Evolutionary conservation across 2,329 filamentous ascomycete species (phyloP).

Genomic region (Fusarium protoensiforme): DNA sequence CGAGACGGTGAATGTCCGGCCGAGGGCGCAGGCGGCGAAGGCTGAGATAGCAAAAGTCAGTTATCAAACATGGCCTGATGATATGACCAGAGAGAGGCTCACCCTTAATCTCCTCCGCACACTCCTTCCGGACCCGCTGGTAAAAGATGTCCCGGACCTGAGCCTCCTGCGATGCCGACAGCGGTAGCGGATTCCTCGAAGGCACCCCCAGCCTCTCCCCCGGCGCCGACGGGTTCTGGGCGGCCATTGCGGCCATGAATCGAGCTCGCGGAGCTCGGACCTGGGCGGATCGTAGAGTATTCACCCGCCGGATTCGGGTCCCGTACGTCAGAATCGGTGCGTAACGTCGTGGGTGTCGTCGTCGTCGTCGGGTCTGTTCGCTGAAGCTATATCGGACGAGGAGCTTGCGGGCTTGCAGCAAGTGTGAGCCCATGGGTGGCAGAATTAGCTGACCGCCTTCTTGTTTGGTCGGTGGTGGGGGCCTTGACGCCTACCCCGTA

Average conservation of each 20-base stretch:
- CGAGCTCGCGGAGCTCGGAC: constrained; percentile 15
- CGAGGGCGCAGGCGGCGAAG: constrained; percentile 89
- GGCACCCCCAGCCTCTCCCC: constrained; percentile 58
- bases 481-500: background rate
- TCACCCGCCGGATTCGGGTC: background rate
- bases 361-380: background rate
- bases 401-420: constrained; percentile 36
- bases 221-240: constrained; percentile 48
- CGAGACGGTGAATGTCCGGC: constrained; percentile 86
- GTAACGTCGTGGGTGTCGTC: background rate
- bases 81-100: constrained; percentile 14
- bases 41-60: constrained; percentile 60
- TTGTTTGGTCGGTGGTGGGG: background rate
- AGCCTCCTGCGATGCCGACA: constrained; percentile 83
- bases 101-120: constrained; percentile 84
- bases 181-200: constrained; percentile 81
- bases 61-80: constrained; percentile 9
- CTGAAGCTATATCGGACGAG: constrained; percentile 37
- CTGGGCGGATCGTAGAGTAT: background rate
- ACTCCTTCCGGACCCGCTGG: constrained; percentile 79
- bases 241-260: constrained; percentile 49
- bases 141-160: constrained; percentile 86
- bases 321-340: background rate
- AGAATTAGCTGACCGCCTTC: constrained; percentile 38
- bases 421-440: constrained; percentile 41